Percentiles rank a stretch among this genome's conserved stretches.
Evolutionary conservation across 164 flowering plant genomes (phyloP).

Genomic region (Aristolochia contorta): DNA sequence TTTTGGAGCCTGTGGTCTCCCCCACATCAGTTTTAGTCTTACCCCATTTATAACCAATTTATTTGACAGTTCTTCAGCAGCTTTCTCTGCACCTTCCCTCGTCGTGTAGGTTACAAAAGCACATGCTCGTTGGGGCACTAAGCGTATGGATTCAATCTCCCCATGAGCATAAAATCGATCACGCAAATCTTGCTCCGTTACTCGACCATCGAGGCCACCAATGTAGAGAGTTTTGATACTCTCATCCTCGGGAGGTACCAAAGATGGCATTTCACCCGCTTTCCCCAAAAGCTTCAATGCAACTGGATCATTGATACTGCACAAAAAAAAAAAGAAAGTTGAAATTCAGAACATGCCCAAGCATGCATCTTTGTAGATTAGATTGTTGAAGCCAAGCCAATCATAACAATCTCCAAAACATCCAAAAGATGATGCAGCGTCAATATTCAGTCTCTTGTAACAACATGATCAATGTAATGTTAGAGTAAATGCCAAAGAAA

Average conservation of each 20-base stretch:
- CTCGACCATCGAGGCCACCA: slow-evolving; percentile 77
- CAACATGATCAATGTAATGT: not conserved
- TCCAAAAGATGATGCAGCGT: not conserved
- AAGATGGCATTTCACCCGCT: slow-evolving; percentile 91
- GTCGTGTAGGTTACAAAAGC: slow-evolving; percentile 97
- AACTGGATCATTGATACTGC: slow-evolving; percentile 95
- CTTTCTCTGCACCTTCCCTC: slow-evolving; percentile 91
- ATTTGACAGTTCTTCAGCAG: slow-evolving; percentile 90
- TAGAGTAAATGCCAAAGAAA: not conserved
- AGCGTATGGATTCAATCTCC: slow-evolving; percentile 82
- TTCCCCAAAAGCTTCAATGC: slow-evolving; percentile 81
- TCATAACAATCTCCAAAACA: no score
- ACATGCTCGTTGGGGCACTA: slow-evolving; percentile 73
- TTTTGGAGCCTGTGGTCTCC: slow-evolving; percentile 78
- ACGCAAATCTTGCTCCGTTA: slow-evolving; percentile 80
- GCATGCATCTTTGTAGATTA: no score
- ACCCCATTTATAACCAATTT: slow-evolving; percentile 81
- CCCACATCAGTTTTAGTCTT: slow-evolving; percentile 90
- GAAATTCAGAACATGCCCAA: not conserved
- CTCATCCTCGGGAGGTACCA: slow-evolving; percentile 85
- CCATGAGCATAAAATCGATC: slow-evolving; percentile 90
- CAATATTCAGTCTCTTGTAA: no score
- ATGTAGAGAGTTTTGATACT: slow-evolving; percentile 86
- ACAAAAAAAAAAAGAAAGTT: not conserved
- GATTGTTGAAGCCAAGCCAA: no score